Percentiles rank a stretch among this genome's conserved stretches.
Evolutionary conservation across 148 eudicot genomes (phyloP).

Genomic region (Dysphania ambrosioides): DNA sequence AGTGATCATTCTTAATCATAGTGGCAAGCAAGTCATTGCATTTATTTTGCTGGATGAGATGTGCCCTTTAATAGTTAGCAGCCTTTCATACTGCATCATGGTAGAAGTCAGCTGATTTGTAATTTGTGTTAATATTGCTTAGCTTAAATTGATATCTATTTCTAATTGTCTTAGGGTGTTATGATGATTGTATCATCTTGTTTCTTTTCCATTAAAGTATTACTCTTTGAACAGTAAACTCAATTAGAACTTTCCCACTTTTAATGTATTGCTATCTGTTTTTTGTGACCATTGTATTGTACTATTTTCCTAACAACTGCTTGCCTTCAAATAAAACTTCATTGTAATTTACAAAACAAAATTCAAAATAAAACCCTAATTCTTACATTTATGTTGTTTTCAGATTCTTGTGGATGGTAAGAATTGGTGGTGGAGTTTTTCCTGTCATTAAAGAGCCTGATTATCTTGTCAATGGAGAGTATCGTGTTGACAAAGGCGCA

Average conservation of each 20-base stretch:
- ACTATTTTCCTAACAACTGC: too few species aligned
- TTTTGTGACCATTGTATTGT: too few species aligned
- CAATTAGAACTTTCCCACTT: not conserved
- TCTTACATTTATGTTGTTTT: not conserved
- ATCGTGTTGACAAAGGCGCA: slow-evolving; percentile 98
- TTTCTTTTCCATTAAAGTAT: not conserved
- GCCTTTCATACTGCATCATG: not conserved
- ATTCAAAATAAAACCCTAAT: not conserved
- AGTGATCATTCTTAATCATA: not conserved
- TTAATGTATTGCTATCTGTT: too few species aligned
- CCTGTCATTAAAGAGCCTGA: slow-evolving; percentile 98
- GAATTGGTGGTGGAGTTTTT: slow-evolving; percentile 97
- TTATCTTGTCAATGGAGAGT: slow-evolving; percentile 97
- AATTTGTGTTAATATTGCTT: not conserved
- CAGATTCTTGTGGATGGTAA: slow-evolving; percentile 99
- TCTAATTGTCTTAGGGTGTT: not conserved
- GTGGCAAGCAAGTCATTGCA: not conserved
- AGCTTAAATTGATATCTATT: not conserved
- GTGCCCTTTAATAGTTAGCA: not conserved
- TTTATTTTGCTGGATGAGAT: not conserved
- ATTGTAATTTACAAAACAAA: not conserved
- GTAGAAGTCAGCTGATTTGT: not conserved
- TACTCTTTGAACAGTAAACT: too few species aligned
- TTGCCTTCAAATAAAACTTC: too few species aligned
- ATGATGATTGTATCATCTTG: too few species aligned